Conservation (phyloP, 108 stramenopile species). For the Conticribra guillardii region DNA sequence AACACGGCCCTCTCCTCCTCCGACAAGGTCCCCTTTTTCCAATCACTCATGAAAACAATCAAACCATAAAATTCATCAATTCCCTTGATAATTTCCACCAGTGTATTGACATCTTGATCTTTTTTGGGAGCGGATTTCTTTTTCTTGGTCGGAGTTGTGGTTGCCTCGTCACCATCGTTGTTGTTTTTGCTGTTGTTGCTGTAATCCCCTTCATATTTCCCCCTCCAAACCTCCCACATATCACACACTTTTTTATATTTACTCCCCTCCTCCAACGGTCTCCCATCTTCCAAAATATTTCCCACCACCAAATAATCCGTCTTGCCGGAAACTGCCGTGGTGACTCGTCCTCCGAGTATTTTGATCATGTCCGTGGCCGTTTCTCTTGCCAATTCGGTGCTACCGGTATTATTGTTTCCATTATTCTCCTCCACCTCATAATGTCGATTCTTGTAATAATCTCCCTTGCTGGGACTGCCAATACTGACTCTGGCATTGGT, state of each 20-base stretch:
- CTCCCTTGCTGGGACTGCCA: constrained; percentile 19
- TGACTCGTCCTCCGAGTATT: constrained; percentile 82
- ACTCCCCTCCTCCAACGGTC: constrained; percentile 72
- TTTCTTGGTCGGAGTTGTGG: neutral
- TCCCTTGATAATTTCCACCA: constrained; percentile 56
- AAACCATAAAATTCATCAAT: constrained; percentile 67
- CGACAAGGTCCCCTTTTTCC: constrained; percentile 46
- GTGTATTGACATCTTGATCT: constrained; percentile 34
- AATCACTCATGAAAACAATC: constrained; percentile 56
- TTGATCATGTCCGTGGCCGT: constrained; percentile 77
- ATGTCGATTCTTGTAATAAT: constrained; percentile 32
- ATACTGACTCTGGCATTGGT: constrained; percentile 17
- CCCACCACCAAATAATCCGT: constrained; percentile 90
- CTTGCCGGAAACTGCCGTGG: constrained; percentile 76
- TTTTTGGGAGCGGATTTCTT: constrained; percentile 15
- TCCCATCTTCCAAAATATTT: constrained; percentile 90
- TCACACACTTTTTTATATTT: constrained; percentile 77
- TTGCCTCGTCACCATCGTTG: neutral
- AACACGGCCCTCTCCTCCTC: constrained; percentile 8
- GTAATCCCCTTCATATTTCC: constrained; percentile 21
- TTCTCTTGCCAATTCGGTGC: constrained; percentile 55
- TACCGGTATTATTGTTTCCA: neutral
- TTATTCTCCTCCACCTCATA: neutral
- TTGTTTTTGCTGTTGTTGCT: neutral
- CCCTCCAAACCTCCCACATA: constrained; percentile 41